phyloP scores from a whole-genome alignment of 192 early-diverging fungal species.

The Podila epigama region DNA sequence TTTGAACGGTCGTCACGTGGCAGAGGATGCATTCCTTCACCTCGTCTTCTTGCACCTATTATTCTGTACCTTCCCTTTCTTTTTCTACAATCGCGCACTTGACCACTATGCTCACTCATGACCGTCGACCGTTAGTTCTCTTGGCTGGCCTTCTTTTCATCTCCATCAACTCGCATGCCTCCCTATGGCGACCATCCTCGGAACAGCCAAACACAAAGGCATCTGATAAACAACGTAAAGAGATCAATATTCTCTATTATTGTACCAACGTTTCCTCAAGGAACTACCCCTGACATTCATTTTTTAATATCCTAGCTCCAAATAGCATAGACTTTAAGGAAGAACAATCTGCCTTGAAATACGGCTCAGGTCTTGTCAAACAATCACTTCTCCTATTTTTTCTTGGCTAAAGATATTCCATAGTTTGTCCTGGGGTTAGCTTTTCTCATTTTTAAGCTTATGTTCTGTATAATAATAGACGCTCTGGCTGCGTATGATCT shows the following conservation, averaged over 20 bases:
- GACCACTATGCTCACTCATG: background rate
- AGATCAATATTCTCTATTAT: no score
- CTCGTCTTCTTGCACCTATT: no score
- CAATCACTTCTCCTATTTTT: no score
- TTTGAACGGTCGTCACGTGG: no score
- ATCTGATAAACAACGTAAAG: background rate
- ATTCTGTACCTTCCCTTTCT: no score
- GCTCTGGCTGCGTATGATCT: constrained; percentile 34
- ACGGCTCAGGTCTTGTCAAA: background rate
- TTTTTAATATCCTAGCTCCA: no score
- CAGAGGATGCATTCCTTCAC: no score
- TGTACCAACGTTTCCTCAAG: no score
- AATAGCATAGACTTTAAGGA: background rate
- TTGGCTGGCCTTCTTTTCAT: background rate
- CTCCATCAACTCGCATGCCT: background rate
- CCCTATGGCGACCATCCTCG: background rate
- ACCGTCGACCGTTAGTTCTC: background rate
- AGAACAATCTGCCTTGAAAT: background rate
- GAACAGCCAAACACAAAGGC: background rate
- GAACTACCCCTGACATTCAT: no score
- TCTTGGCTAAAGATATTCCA: background rate
- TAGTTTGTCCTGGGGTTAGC: background rate
- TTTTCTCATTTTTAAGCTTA: background rate
- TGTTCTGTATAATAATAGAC: background rate
- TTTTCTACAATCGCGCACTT: no score